Conservation (phyloP, 2,329 filamentous ascomycete genomes). For the Huntiella bhutanensis region DNA sequence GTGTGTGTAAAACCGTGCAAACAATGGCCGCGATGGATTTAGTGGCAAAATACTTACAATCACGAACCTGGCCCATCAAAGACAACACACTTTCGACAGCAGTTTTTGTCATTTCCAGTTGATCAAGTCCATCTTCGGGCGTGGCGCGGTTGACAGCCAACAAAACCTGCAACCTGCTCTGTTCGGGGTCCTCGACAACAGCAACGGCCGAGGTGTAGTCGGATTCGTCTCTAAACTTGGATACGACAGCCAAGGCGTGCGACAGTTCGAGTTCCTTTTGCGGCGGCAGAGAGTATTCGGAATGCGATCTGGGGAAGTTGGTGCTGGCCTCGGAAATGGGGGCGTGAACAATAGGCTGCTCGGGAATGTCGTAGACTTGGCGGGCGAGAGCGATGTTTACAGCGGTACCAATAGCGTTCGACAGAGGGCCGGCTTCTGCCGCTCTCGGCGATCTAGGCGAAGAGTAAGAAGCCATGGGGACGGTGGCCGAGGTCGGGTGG, state of each 20-base stretch:
- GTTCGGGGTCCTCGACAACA: slow-evolving; percentile 7
- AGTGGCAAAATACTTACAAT: slow-evolving; percentile 6
- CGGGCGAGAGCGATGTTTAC: slow-evolving; percentile 10
- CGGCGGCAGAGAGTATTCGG: slow-evolving; percentile 6
- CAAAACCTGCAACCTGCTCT: slow-evolving; percentile 4
- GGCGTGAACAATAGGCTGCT: slow-evolving; percentile 8
- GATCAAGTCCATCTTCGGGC: slow-evolving; percentile 6
- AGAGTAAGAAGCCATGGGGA: no score
- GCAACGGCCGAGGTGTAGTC: slow-evolving; percentile 10
- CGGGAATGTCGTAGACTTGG: slow-evolving; percentile 11
- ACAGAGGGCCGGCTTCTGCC: not conserved
- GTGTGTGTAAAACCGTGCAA: not conserved
- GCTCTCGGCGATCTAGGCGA: no score
- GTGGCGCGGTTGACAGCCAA: slow-evolving; percentile 9
- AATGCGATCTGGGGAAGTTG: not conserved
- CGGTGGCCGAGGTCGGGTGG: no score
- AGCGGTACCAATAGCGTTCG: slow-evolving; percentile 5
- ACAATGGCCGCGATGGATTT: not conserved
- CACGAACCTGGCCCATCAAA: slow-evolving; percentile 8
- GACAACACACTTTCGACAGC: slow-evolving; percentile 7
- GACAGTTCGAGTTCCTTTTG: slow-evolving; percentile 10
- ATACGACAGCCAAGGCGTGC: slow-evolving; percentile 8
- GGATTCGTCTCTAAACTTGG: slow-evolving; percentile 10
- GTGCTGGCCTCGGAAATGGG: slow-evolving; percentile 5
- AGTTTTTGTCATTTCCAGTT: slow-evolving; percentile 2